Base-by-base conservation (phyloP, 1,284 basidiomycete species). In the Filobasidium uniguttulatum region DNA sequence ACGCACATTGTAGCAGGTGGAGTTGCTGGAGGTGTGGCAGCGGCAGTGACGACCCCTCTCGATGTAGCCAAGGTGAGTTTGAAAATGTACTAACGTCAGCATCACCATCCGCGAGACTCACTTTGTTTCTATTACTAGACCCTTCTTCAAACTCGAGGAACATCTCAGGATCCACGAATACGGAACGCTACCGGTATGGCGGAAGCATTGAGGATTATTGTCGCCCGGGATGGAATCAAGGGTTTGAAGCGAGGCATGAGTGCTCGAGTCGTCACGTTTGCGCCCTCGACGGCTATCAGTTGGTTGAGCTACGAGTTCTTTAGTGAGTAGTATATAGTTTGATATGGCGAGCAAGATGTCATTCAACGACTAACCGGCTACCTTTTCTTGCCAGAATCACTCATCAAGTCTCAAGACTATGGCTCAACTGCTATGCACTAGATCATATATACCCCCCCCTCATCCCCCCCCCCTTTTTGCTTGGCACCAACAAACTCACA, bases 301-400 rank as follows among this genome's bases (percentile, higher is more conserved):
- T 99, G 94, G 93, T 73, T 96, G 66, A 88, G 84, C 46, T 93
- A 93, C 64, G 88, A 93, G 71, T 91, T 90, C 72, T 93, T 91
- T 76, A 91, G 50, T 52, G 40, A 19, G 50, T 52, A 3, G 4
- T 12, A 5, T 31, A n/a, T n/a, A n/a, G n/a, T n/a, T n/a, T n/a
- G 19, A 41, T 41, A 20, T 41, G n/a, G n/a, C n/a, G n/a, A n/a
- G n/a, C n/a, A n/a, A n/a, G n/a, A n/a, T n/a, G n/a, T n/a, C n/a
- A n/a, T n/a, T n/a, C n/a, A n/a, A n/a, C n/a, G n/a, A n/a, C n/a
- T n/a, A n/a, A n/a, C n/a, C n/a, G n/a, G n/a, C n/a, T n/a, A n/a
- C n/a, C n/a, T n/a, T n/a, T n/a, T n/a, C n/a, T n/a, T n/a, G n/a
- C 9, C 15, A 43, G 40, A 43, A 43, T 43, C 40, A 12, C 40